Conservation (phyloP, 352 stramenopile species). For the Plasmopara viticola region DNA sequence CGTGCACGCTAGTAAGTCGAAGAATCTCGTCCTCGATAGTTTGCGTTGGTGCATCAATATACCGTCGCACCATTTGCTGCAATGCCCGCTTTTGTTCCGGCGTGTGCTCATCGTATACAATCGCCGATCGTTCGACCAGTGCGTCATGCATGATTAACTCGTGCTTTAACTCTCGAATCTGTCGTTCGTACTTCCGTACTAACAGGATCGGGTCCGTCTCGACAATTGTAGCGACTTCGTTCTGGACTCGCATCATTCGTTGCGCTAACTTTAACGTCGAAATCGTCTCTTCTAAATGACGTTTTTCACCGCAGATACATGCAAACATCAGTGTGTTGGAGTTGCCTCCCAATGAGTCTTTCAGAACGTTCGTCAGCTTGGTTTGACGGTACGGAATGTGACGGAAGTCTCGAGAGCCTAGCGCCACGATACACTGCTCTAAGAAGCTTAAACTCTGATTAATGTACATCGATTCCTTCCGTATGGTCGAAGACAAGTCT, state of each 20-base stretch:
- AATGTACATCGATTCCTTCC: constrained; percentile 97
- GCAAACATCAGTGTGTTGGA: constrained; percentile 94
- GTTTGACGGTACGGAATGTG: constrained; percentile 93
- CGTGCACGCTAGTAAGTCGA: constrained; percentile 75
- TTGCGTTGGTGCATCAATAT: constrained; percentile 52
- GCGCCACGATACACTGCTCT: constrained; percentile 91
- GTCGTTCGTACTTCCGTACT: constrained; percentile 86
- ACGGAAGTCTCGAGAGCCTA: constrained; percentile 52
- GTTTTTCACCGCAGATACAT: constrained; percentile 90
- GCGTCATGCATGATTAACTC: constrained; percentile 93
- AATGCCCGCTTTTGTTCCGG: constrained; percentile 87
- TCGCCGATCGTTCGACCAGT: constrained; percentile 77
- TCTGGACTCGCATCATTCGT: constrained; percentile 92
- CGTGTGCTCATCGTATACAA: constrained; percentile 88
- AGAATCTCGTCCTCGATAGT: constrained; percentile 78
- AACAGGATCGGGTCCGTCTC: constrained; percentile 82
- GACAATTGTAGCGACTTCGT: constrained; percentile 80
- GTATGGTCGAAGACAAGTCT: constrained; percentile 62
- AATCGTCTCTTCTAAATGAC: constrained; percentile 91
- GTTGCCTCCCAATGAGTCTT: constrained; percentile 93
- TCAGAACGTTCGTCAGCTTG: constrained; percentile 92
- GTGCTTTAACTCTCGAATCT: constrained; percentile 90
- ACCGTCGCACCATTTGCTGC: constrained; percentile 60
- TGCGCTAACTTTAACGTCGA: constrained; percentile 90
- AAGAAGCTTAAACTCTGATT: constrained; percentile 95